A percentile compares a stretch with the other conserved stretches of the same genome.
These are phyloP conservation scores for Tuctoria greenei DNA, from an alignment of 176 grass and related monocot genomes.

Conservation along the genomic window DNA sequence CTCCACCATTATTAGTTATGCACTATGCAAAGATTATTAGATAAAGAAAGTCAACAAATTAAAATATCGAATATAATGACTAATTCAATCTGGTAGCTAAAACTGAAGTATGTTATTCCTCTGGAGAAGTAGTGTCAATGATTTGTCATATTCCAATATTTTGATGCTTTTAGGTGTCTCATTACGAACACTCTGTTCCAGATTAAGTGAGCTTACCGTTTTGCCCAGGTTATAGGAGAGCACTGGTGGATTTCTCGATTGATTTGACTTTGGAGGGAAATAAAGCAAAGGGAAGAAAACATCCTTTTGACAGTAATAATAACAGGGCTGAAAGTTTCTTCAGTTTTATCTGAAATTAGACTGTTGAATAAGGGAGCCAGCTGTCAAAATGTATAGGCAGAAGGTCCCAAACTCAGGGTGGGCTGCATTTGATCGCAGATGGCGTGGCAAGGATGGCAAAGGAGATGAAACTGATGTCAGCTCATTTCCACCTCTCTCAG, in stretches of 20 bases:
- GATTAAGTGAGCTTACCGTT: conserved; percentile 23
- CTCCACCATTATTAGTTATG: background rate
- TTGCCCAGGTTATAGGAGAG: conserved; percentile 4
- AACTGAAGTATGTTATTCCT: background rate
- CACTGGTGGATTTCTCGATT: conserved; percentile 21
- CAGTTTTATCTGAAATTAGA: conserved; percentile 17
- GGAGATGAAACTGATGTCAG: conserved; percentile 22
- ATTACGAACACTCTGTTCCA: background rate
- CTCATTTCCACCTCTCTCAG: conserved; percentile 64
- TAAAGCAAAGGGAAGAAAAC: conserved; percentile 15
- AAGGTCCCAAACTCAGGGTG: conserved; percentile 64
- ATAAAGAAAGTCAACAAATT: background rate
- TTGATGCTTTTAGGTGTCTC: background rate
- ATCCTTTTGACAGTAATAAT: conserved; percentile 6
- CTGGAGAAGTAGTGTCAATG: background rate
- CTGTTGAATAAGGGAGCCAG: conserved; percentile 13
- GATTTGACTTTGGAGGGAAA: background rate
- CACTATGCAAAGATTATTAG: background rate
- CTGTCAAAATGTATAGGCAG: conserved; percentile 51
- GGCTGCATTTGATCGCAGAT: conserved; percentile 76
- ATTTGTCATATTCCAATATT: background rate
- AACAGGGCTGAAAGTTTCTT: conserved; percentile 9
- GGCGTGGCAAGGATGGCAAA: conserved; percentile 39
- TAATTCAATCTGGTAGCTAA: background rate
- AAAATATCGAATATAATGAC: too few species aligned